Evolutionary conservation across 345 rosid genomes (phyloP).

Genomic region (Chamaenerion angustifolium): DNA sequence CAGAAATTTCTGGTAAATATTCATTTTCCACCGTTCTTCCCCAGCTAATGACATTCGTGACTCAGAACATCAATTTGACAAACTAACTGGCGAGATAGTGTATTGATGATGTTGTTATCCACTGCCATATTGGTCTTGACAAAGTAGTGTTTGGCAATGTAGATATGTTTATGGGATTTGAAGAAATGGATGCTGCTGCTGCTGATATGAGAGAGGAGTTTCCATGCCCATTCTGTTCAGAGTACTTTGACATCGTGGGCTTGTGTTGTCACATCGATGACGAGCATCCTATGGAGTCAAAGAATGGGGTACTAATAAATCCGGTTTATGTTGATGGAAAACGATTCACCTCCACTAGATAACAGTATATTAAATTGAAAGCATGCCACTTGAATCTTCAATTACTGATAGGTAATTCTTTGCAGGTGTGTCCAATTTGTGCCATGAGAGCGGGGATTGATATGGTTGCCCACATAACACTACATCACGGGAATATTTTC

Average conservation of each 20-base stretch:
- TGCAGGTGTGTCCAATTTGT: slow-evolving; percentile 90
- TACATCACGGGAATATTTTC: slow-evolving; percentile 72
- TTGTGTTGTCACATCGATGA: slow-evolving; percentile 88
- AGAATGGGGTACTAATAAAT: slow-evolving; percentile 50
- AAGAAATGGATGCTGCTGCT: slow-evolving; percentile 61
- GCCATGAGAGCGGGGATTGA: slow-evolving; percentile 73
- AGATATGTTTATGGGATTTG: slow-evolving; percentile 70
- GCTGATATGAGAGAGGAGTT: slow-evolving; percentile 82
- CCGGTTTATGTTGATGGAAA: slow-evolving; percentile 3
- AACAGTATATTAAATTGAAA: background rate
- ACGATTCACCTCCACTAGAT: background rate
- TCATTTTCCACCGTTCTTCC: no score
- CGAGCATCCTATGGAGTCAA: slow-evolving; percentile 71
- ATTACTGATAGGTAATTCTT: background rate
- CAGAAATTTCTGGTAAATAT: no score
- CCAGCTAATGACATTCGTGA: no score
- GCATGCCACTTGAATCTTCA: no score
- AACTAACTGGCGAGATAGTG: background rate
- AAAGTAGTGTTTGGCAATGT: slow-evolving; percentile 16
- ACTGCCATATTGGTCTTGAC: background rate
- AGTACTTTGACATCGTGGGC: slow-evolving; percentile 71
- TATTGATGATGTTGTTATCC: no score
- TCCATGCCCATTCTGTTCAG: slow-evolving; percentile 86
- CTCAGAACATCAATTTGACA: no score
- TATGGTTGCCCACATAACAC: slow-evolving; percentile 94